These are phyloP conservation scores for Megacollybia marginata DNA, from an alignment of 768 basidiomycete genomes.

Conservation along the genomic window DNA sequence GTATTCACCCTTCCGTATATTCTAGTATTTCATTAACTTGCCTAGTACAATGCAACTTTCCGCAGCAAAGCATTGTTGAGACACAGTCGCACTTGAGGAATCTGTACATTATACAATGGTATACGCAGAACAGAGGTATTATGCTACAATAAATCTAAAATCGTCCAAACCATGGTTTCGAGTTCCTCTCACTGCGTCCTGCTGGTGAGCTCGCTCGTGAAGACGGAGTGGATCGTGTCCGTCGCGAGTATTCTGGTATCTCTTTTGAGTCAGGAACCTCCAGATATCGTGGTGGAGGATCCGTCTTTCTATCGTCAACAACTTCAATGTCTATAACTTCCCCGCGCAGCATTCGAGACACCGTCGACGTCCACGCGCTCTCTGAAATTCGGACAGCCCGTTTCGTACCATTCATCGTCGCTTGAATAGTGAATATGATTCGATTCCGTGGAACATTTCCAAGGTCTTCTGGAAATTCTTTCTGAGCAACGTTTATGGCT, in stretches of 20 bases:
- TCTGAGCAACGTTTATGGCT: constrained; percentile 42
- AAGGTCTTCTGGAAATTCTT: constrained; percentile 39
- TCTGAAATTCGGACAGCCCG: constrained; percentile 42
- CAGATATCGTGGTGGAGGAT: constrained; percentile 35
- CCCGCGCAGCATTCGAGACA: constrained; percentile 32
- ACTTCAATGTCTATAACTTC: constrained; percentile 41
- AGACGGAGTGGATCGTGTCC: constrained; percentile 18
- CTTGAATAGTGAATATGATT: constrained; percentile 35
- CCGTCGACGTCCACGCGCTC: constrained; percentile 39
- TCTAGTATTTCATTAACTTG: no score
- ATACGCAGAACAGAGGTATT: no score
- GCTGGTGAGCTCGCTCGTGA: constrained; percentile 2
- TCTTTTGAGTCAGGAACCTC: constrained; percentile 23
- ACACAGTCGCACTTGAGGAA: constrained; percentile 53
- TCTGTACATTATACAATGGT: not conserved
- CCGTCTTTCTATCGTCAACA: constrained; percentile 19
- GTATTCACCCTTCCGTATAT: no score
- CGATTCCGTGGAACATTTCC: constrained; percentile 26
- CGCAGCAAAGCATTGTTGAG: constrained; percentile 79
- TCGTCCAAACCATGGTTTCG: not conserved
- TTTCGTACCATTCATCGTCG: constrained; percentile 22
- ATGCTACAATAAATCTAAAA: no score
- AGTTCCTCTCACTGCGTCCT: not conserved
- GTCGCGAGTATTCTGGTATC: constrained; percentile 8
- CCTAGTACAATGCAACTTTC: constrained; percentile 91